phyloP scores from a whole-genome alignment of 1,139 yeast species.

The Candida freyschussii region DNA sequence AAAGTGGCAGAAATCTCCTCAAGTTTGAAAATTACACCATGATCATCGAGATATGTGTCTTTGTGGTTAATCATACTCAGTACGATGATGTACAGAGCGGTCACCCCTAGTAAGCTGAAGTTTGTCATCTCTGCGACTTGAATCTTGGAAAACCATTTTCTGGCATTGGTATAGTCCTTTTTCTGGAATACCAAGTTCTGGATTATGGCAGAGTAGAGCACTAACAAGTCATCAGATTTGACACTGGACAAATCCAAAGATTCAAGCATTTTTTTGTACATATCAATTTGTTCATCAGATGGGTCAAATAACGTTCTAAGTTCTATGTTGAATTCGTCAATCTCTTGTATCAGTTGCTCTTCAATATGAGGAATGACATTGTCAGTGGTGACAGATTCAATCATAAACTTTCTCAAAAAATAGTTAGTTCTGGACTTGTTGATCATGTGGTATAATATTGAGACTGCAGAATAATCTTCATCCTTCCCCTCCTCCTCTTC shows the following conservation, averaged over 20 bases:
- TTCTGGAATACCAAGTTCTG: slow-evolving; percentile 25
- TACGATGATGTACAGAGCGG: slow-evolving; percentile 26
- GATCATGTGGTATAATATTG: slow-evolving; percentile 16
- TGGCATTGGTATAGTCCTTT: slow-evolving; percentile 22
- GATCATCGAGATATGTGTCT: slow-evolving; percentile 15
- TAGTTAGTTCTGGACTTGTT: slow-evolving; percentile 19
- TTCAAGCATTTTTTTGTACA: slow-evolving; percentile 19
- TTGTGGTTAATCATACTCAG: slow-evolving; percentile 19
- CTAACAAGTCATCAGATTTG: slow-evolving; percentile 25
- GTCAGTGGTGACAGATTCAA: slow-evolving; percentile 15
- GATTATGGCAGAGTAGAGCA: slow-evolving; percentile 28
- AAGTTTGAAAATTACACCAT: slow-evolving; percentile 19
- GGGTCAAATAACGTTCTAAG: slow-evolving; percentile 27
- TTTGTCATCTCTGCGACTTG: slow-evolving; percentile 17
- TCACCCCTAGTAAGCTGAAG: slow-evolving; percentile 27
- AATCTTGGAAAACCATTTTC: slow-evolving; percentile 24
- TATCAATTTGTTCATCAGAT: slow-evolving; percentile 21
- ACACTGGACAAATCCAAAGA: slow-evolving; percentile 14
- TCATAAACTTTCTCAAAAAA: slow-evolving; percentile 18
- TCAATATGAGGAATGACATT: slow-evolving; percentile 18
- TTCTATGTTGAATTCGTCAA: slow-evolving; percentile 19
- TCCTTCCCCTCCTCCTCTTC: slow-evolving; percentile 16
- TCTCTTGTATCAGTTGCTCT: slow-evolving; percentile 13
- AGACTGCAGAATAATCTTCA: slow-evolving; percentile 13
- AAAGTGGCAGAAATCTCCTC: slow-evolving; percentile 28